Conservation (phyloP, 495 filamentous ascomycete species). For the Neurospora intermedia region DNA sequence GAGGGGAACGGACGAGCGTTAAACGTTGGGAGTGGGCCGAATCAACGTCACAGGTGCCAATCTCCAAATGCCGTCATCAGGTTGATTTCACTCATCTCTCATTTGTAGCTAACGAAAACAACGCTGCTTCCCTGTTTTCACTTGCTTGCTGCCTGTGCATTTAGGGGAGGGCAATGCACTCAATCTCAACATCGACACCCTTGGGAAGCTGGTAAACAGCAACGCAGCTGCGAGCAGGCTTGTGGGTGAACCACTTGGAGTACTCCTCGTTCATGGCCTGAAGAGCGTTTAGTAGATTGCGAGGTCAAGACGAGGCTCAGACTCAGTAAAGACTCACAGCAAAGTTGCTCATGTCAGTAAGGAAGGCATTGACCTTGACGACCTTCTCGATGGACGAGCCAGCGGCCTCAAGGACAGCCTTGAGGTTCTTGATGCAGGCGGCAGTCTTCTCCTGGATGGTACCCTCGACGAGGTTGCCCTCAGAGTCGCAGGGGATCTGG, state of each 20-base stretch:
- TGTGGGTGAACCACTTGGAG: conserved; percentile 75
- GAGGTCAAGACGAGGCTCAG: not conserved
- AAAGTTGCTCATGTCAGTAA: conserved; percentile 78
- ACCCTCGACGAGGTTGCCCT: conserved; percentile 64
- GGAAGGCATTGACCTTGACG: conserved; percentile 75
- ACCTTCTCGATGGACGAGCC: conserved; percentile 63
- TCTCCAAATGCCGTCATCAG: not conserved
- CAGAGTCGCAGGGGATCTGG: conserved; percentile 72
- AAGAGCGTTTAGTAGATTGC: conserved; percentile 3
- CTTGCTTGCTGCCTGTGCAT: not conserved
- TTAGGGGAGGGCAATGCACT: conserved; percentile 69
- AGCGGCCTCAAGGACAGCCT: conserved; percentile 66
- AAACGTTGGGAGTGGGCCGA: not conserved
- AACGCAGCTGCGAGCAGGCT: conserved; percentile 88
- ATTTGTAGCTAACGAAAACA: conserved; percentile 6
- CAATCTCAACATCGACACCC: conserved; percentile 85
- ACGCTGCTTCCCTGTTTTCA: not conserved
- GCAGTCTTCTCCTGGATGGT: conserved; percentile 67
- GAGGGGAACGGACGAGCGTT: not conserved
- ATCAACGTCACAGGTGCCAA: not conserved
- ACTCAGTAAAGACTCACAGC: conserved; percentile 23
- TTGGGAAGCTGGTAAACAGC: conserved; percentile 85
- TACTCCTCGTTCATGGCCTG: conserved; percentile 79
- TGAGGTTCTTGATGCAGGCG: conserved; percentile 65
- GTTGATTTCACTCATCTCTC: not conserved